Conservation (phyloP, 257 asterid genomes). For the Ocimum tenuiflorum region DNA sequence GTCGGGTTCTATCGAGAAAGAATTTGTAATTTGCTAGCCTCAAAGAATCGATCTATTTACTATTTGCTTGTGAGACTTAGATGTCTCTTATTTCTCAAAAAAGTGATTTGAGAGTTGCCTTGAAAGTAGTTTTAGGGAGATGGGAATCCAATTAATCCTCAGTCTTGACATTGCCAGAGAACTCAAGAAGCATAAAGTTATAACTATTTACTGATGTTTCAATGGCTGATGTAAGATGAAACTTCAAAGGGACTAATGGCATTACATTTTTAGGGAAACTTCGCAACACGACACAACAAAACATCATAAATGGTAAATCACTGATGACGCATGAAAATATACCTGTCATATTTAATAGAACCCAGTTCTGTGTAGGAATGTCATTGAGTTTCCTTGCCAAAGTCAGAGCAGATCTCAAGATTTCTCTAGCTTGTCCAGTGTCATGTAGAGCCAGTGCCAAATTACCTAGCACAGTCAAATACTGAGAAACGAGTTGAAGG, state of each 20-base stretch:
- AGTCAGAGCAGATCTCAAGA: conserved; percentile 87
- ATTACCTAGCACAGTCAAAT: conserved; percentile 75
- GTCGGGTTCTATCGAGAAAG: too few relatives aligned
- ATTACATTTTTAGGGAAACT: not conserved
- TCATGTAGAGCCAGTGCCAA: conserved; percentile 86
- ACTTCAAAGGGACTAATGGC: too few relatives aligned
- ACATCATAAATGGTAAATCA: not conserved
- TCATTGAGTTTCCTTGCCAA: conserved; percentile 82
- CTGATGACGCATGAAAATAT: not conserved
- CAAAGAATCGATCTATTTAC: too few relatives aligned
- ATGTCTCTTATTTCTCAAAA: too few relatives aligned
- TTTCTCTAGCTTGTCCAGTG: conserved; percentile 94
- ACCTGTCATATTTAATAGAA: conserved; percentile 77
- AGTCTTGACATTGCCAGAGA: too few relatives aligned
- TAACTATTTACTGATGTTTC: not conserved
- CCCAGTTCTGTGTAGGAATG: conserved; percentile 93
- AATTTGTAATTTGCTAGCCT: too few relatives aligned
- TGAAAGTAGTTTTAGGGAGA: not conserved
- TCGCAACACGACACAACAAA: not conserved
- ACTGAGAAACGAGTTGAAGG: conserved; percentile 95
- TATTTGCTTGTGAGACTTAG: too few relatives aligned
- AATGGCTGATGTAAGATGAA: not conserved
- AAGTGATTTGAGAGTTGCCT: too few relatives aligned
- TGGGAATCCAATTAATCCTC: too few relatives aligned
- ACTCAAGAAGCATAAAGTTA: not conserved